Conservation (phyloP, 495 filamentous ascomycete species). For the Trichoderma asperelloides region DNA sequence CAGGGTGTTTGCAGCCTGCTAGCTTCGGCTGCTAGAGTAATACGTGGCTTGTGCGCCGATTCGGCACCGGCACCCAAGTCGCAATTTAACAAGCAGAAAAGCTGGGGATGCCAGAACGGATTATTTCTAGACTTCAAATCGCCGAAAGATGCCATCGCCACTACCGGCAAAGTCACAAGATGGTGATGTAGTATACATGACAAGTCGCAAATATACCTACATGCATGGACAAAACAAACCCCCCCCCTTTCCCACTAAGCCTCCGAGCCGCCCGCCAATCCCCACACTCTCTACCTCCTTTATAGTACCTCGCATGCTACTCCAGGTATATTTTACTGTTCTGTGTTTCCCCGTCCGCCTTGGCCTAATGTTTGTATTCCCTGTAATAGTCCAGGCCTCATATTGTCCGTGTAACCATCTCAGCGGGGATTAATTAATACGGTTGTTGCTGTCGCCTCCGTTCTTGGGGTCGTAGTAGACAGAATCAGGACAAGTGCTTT, state of each 20-base stretch:
- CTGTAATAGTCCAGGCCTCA: not conserved
- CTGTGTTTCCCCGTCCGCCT: not conserved
- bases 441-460: slow-evolving; percentile 10
- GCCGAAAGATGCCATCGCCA: not conserved
- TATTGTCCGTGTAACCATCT: not conserved
- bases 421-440: not conserved
- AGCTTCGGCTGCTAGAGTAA: too few relatives aligned
- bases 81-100: too few relatives aligned
- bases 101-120: not conserved
- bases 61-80: too few relatives aligned
- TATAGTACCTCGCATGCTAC: too few relatives aligned
- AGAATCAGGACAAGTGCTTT: not conserved
- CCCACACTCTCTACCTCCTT: not conserved
- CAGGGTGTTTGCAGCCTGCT: too few relatives aligned
- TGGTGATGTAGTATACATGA: not conserved
- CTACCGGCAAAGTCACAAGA: not conserved
- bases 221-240: not conserved
- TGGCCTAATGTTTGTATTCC: not conserved
- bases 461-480: slow-evolving; percentile 15
- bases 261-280: not conserved
- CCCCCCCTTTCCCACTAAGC: too few relatives aligned
- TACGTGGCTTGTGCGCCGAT: too few relatives aligned
- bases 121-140: not conserved
- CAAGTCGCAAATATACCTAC: not conserved
- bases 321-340: not conserved